Percentiles rank a stretch among this genome's conserved stretches.
Conservation (phyloP, 1,139 yeast species). For the Sugiyamaella japonica region DNA sequence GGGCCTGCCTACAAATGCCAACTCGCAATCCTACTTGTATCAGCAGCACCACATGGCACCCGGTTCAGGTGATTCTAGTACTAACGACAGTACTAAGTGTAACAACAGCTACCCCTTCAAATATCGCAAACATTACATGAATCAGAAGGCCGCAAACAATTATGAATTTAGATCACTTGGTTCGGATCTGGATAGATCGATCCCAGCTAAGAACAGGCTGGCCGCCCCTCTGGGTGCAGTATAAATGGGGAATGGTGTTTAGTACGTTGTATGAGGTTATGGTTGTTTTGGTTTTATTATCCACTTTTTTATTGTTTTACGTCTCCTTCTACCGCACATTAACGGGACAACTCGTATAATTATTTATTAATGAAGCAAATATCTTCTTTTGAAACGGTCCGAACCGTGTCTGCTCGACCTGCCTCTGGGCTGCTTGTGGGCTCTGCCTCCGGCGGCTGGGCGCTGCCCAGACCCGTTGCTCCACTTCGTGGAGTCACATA, state of each 20-base stretch:
- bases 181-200: not conserved
- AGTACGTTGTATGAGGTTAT: not conserved
- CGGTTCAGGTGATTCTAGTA: not conserved
- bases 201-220: conserved; percentile 3
- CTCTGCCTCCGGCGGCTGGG: no score
- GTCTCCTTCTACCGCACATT: conserved; percentile 5
- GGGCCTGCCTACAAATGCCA: not conserved
- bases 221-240: conserved; percentile 6
- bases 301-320: not conserved
- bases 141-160: not conserved
- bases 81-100: not conserved
- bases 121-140: not conserved
- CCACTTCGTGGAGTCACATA: no score
- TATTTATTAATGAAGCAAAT: conserved; percentile 7
- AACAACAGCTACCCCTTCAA: not conserved
- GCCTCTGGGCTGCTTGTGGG: no score
- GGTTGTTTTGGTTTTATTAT: not conserved
- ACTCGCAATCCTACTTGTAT: conserved; percentile 5
- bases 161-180: conserved; percentile 7
- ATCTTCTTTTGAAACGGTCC: no score
- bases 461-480: no score
- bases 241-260: not conserved
- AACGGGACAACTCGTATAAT: conserved; percentile 11
- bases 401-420: no score
- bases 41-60: conserved; percentile 1